Evolutionary conservation across 345 rosid genomes (phyloP).

Genomic region (Corymbia maculata): DNA sequence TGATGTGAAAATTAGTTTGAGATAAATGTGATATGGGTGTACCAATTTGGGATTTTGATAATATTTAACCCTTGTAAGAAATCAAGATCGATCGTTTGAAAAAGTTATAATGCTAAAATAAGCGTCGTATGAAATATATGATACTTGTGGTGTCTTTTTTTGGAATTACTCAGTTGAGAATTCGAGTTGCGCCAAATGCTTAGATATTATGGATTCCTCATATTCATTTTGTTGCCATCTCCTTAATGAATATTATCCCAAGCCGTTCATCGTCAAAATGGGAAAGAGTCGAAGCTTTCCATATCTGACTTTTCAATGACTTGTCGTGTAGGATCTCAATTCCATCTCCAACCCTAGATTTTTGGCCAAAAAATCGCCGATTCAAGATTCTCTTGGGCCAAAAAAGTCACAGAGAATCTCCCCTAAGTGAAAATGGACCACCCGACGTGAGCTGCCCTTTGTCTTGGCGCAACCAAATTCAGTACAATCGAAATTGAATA

Average conservation of each 20-base stretch:
- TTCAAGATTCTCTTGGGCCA: background rate
- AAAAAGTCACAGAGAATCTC: background rate
- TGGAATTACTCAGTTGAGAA: background rate
- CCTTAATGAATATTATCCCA: background rate
- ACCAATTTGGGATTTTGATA: no score
- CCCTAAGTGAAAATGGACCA: background rate
- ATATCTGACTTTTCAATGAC: background rate
- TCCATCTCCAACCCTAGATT: background rate
- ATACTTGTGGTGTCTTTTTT: background rate
- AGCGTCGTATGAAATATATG: background rate
- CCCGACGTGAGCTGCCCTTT: background rate
- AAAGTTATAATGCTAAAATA: background rate
- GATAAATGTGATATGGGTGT: accelerated
- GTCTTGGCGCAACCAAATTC: background rate
- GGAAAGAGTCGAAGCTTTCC: background rate
- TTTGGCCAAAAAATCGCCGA: background rate
- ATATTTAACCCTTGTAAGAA: background rate
- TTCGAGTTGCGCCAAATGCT: background rate
- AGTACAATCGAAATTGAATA: background rate
- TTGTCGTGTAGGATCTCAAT: background rate
- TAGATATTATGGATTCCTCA: background rate
- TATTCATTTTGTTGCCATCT: background rate
- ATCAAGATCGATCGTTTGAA: background rate
- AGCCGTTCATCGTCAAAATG: background rate
- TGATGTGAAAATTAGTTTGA: background rate